Evolutionary conservation across 352 stramenopile species (phyloP), one percentile per base, ranked within the genome.

Genomic region (Halophytophthora batemanensis): DNA sequence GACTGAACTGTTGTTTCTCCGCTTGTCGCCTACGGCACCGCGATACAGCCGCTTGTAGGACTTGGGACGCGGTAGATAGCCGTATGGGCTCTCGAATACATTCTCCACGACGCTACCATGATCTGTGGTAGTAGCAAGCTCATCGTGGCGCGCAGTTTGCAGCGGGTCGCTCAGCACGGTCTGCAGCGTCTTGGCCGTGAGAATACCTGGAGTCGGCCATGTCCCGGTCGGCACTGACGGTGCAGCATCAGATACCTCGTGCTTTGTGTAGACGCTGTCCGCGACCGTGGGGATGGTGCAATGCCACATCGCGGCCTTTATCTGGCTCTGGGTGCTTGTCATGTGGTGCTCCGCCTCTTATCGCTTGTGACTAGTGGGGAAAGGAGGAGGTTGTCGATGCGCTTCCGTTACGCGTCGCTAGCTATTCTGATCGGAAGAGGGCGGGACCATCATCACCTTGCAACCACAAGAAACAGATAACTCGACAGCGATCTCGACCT

Each of bases 171-270:
- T 22, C 5, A 64, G 40, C 28, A 68, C 53, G 38, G 31, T 46
- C 34, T 71, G 56, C 3, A 77, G 51, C 36, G 56, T 48, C 42
- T 63, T 57, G 12, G 60, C 63, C 7, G 51, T 71, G 29, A 77
- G 37, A 36, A 73, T 67, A 1, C 58, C 62, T 4, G 52, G 56
- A 15, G 31, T 29, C 25, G 18, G 3, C 1, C 31, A 7, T 15
- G 23, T 12, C 54, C 45, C 35, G 12, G 38, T 14, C 3, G 13
- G 29, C 5, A 40, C 31, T 23, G 45, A 44, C 6, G 34, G 6
- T 23, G 44, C 41, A 21, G 22, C 41, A 47, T 4, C 19, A 25
- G 55, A 21, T 38, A 47, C 34, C 23, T 28, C 41, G 59, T 28
- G 21, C 17, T 17, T 48, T 45, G 44, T 8, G 8, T 8, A 4